Conservation (phyloP, 2,329 filamentous ascomycete species). For the Endothia cerciana region DNA sequence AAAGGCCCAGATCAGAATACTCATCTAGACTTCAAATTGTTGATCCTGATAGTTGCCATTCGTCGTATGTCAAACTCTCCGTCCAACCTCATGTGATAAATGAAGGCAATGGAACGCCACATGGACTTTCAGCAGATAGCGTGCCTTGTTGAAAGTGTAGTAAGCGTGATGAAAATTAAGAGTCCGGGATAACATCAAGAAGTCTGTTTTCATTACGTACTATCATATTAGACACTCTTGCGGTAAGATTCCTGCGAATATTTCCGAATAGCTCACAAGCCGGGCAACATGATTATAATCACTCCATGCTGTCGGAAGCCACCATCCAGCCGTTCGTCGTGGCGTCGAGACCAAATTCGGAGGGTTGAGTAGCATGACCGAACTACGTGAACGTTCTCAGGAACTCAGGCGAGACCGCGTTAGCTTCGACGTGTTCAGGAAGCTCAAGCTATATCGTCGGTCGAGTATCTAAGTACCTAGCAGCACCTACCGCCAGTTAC, state of each 20-base stretch:
- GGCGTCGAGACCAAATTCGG: neutral
- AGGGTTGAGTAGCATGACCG: neutral
- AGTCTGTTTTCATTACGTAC: neutral
- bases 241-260: neutral
- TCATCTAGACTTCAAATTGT: neutral
- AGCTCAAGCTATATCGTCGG: neutral
- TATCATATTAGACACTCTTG: neutral
- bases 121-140: neutral
- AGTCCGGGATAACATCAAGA: neutral
- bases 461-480: neutral
- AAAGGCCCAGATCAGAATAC: neutral
- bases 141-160: neutral
- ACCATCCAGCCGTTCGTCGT: neutral
- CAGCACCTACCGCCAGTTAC: neutral
- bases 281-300: neutral
- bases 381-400: neutral
- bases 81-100: neutral
- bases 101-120: neutral
- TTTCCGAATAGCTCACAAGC: neutral
- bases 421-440: neutral
- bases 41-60: neutral
- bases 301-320: neutral
- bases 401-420: neutral
- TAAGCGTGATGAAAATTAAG: neutral
- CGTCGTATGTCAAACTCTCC: neutral